A percentile compares a stretch with the other conserved stretches of the same genome.
Conservation (phyloP, 108 stramenopile species). For the Chaetoceros tenuissimus region DNA sequence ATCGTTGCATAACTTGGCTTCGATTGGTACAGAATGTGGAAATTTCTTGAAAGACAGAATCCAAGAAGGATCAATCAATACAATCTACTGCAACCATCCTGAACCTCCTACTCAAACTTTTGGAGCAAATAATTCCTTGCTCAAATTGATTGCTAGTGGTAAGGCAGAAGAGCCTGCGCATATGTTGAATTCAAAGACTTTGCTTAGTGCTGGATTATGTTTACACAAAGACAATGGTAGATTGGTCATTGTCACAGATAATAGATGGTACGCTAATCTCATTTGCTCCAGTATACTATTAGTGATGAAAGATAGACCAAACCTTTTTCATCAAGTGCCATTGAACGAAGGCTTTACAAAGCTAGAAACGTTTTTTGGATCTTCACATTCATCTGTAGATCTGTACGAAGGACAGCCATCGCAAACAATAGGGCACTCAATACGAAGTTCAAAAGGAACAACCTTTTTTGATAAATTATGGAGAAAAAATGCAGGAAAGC, state of each 20-base stretch:
- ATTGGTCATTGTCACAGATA: constrained; percentile 75
- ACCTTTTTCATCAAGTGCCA: constrained; percentile 8
- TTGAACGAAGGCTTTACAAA: background rate
- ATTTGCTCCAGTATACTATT: constrained; percentile 50
- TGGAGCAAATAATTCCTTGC: constrained; percentile 23
- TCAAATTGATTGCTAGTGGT: constrained; percentile 27
- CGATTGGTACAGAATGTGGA: constrained; percentile 67
- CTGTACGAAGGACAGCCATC: constrained; percentile 68
- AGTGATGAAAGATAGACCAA: constrained; percentile 17
- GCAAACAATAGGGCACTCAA: constrained; percentile 44
- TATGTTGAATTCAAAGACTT: constrained; percentile 51
- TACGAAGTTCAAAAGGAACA: constrained; percentile 23
- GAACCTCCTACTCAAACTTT: constrained; percentile 84
- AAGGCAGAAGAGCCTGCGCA: constrained; percentile 74
- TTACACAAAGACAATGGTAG: constrained; percentile 25
- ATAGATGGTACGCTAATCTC: constrained; percentile 59
- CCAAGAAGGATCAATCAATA: constrained; percentile 27
- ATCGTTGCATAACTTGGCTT: constrained; percentile 50
- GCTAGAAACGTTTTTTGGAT: constrained; percentile 12
- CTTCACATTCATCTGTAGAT: constrained; percentile 10
- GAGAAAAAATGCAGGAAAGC: constrained; percentile 69
- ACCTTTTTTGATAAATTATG: constrained; percentile 85
- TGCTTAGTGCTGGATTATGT: constrained; percentile 38
- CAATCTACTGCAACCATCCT: constrained; percentile 76
- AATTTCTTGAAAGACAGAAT: constrained; percentile 49